A percentile compares a stretch with the other conserved stretches of the same genome.
Conservation (phyloP, 2,329 filamentous ascomycete genomes). For the Lachnellula arida region DNA sequence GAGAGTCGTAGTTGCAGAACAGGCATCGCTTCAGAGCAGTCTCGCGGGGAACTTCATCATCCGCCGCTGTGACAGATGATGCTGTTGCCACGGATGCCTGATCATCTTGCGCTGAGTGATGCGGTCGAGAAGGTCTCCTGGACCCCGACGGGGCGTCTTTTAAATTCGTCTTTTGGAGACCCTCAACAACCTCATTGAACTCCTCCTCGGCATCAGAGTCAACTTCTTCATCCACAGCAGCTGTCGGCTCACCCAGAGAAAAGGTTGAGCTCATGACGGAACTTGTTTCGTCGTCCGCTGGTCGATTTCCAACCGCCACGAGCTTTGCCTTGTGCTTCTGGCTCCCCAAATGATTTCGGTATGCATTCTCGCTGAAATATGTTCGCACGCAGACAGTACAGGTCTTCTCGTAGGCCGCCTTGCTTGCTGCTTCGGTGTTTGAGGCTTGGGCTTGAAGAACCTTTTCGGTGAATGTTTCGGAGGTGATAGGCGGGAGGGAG, state of each 20-base stretch:
- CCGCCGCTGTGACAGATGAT: slow-evolving; percentile 21
- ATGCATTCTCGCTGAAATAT: slow-evolving; percentile 96
- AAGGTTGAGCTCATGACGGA: slow-evolving; percentile 90
- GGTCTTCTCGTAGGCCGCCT: slow-evolving; percentile 79
- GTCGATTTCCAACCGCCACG: slow-evolving; percentile 39
- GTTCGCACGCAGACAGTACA: slow-evolving; percentile 84
- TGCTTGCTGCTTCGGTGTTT: slow-evolving; percentile 78
- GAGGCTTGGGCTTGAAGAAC: slow-evolving; percentile 85
- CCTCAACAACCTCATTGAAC: slow-evolving; percentile 72
- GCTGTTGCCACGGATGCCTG: slow-evolving; percentile 22
- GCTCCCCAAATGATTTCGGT: slow-evolving; percentile 85
- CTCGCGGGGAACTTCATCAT: slow-evolving; percentile 42
- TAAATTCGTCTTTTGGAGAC: slow-evolving; percentile 62
- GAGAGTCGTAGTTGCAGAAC: slow-evolving; percentile 87
- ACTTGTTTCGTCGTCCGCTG: slow-evolving; percentile 60
- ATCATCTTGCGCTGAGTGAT: slow-evolving; percentile 18
- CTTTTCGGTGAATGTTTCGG: slow-evolving; percentile 92
- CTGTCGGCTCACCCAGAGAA: slow-evolving; percentile 70
- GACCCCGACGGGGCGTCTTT: slow-evolving; percentile 29
- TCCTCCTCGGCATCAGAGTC: slow-evolving; percentile 69
- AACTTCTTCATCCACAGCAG: slow-evolving; percentile 44
- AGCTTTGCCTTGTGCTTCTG: slow-evolving; percentile 79
- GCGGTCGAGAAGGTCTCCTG: slow-evolving; percentile 22
- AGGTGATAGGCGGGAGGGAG: slow-evolving; percentile 82
- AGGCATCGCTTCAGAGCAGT: slow-evolving; percentile 54